Base-by-base conservation (phyloP, 164 flowering plant species). In the Hamamelis virginiana region DNA sequence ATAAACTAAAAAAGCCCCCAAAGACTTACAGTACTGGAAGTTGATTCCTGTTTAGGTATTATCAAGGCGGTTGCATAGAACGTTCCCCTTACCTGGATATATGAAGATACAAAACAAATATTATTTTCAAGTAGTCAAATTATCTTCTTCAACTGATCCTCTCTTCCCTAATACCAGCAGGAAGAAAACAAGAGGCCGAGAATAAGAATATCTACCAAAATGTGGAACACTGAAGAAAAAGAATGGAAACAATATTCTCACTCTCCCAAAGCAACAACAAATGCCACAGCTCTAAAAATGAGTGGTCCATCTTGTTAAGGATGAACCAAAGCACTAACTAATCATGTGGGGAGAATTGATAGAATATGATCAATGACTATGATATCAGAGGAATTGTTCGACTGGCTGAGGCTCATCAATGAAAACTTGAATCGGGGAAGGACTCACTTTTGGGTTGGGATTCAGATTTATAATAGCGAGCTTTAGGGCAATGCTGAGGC, bases 21-120 rank as follows among this genome's bases (percentile, higher is more conserved):
- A 19, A 60, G 14, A 69, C 83, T 81, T 58, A 81, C 86, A 48
- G 78, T 75, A 71, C 58, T 78, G 57, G 90, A 84, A 71, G 91
- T 80, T 1, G 92, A 79, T 74, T 91, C 91, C 77, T 91, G 97
- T 74, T 89, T 92, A 19, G 96, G 94, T 69, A 92, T 77, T 64
- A 92, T 89, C 72, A 92, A 70, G 65, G 87, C 84, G 28, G 96
- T 90, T 4, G 84, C 86, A 69, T 89, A 89, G 61, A 83, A 84
- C 10, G 76, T 83, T 21, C 79, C 78, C 11, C 75, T 80, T 77
- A 83, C 78, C 97, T 89, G 85, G 33, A 72, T 25, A 59, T 21
- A 71, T 41, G 62, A 52, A 15, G 33, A 28, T 47, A 23, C 16
- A 8, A 46, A 73, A 46, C 21, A 21, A 25, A 70, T 5, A 44